Percentiles rank a stretch among this genome's conserved stretches.
Conservation (phyloP, 1,284 basidiomycete species). For the Vanrija pseudolonga region DNA sequence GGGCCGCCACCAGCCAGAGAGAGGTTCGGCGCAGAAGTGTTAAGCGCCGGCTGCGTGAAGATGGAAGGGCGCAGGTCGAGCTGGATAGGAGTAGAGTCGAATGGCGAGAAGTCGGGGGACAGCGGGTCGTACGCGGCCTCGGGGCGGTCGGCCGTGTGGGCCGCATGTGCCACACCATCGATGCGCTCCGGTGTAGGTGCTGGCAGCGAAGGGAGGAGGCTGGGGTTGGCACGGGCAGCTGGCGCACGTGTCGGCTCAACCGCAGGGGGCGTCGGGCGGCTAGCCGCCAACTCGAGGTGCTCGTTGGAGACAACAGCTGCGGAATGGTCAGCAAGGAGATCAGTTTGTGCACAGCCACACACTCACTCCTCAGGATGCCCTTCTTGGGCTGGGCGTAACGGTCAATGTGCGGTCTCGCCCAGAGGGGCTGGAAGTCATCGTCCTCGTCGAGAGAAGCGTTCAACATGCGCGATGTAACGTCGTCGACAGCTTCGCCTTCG, state of each 20-base stretch:
- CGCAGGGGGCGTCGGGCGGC: conserved; percentile 60
- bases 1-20: conserved; percentile 56
- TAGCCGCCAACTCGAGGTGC: conserved; percentile 25
- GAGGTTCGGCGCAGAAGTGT: conserved; percentile 76
- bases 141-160: conserved; percentile 23
- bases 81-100: conserved; percentile 29
- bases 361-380: conserved; percentile 86
- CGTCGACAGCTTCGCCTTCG: conserved; percentile 55
- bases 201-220: conserved; percentile 68
- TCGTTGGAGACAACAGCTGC: conserved; percentile 51
- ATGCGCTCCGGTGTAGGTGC: conserved; percentile 77
- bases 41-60: conserved; percentile 28
- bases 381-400: conserved; percentile 63
- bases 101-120: conserved; percentile 58
- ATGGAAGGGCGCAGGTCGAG: conserved; percentile 11
- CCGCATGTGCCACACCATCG: conserved; percentile 71
- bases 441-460: conserved; percentile 18
- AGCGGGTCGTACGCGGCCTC: conserved; percentile 46
- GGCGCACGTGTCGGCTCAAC: conserved; percentile 38
- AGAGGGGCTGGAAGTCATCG: conserved; percentile 56
- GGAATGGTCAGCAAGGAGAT: conserved; percentile 24
- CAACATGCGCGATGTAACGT: conserved; percentile 48
- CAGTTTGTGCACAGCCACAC: neutral
- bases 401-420: conserved; percentile 66
- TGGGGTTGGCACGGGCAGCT: conserved; percentile 54